Conservation (phyloP, 768 basidiomycete genomes). For the Mycena chlorophos region DNA sequence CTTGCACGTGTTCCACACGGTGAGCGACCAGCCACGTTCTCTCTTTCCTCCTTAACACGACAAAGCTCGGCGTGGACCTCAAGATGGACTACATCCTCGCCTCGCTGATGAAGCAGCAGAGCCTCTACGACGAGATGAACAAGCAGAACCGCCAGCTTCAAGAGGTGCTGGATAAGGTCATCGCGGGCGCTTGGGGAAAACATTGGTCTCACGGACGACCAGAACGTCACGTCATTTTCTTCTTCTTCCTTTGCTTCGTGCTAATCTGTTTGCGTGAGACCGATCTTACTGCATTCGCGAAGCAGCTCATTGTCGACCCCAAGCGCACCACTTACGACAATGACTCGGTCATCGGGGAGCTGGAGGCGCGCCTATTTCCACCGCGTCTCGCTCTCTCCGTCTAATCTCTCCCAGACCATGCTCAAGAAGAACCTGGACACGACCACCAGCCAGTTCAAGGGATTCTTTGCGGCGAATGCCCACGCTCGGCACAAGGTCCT, state of each 20-base stretch:
- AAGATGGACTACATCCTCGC: background rate
- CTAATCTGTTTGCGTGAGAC: background rate
- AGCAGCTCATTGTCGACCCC: background rate
- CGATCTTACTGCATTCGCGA: background rate
- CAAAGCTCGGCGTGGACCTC: too few relatives aligned
- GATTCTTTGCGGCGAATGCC: background rate
- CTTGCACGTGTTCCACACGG: too few relatives aligned
- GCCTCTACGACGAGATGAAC: background rate
- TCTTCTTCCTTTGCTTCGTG: background rate
- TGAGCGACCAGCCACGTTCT: too few relatives aligned
- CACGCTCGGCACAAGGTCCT: background rate
- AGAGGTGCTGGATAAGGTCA: background rate
- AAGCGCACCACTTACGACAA: conserved; percentile 1
- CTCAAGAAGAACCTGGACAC: background rate
- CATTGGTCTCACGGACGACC: background rate
- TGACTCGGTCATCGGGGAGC: background rate
- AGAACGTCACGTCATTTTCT: background rate
- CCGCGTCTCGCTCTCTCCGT: too few relatives aligned
- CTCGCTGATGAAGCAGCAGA: background rate
- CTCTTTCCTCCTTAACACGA: too few relatives aligned
- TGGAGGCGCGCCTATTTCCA: background rate
- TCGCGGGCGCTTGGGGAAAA: background rate
- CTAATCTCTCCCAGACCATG: background rate
- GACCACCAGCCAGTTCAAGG: background rate
- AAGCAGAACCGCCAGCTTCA: background rate